Evolutionary conservation across 352 stramenopile genomes (phyloP).

Genomic region (Globisporangium perplexum): DNA sequence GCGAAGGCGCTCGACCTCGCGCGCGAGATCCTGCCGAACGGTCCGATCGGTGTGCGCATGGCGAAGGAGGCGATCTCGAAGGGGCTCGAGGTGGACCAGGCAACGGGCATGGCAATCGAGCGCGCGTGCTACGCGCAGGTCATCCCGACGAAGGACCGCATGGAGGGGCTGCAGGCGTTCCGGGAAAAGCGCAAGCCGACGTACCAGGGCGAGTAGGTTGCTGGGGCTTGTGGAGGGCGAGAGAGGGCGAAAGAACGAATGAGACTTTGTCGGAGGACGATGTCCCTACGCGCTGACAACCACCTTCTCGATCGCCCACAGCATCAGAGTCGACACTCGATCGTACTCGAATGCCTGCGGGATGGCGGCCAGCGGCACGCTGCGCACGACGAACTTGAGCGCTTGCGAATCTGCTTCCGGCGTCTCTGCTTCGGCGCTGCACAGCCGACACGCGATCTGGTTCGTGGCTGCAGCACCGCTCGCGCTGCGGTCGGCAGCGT

Average conservation of each 20-base stretch:
- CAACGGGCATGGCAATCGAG: constrained; percentile 89
- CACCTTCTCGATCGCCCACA: constrained; percentile 36
- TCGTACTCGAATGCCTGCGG: constrained; percentile 41
- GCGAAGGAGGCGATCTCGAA: constrained; percentile 23
- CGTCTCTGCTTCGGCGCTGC: background rate
- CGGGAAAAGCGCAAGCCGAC: constrained; percentile 89
- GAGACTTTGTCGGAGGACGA: too few relatives aligned
- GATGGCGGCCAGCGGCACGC: constrained; percentile 16
- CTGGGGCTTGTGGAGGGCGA: too few relatives aligned
- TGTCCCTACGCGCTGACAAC: constrained; percentile 11
- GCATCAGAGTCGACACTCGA: constrained; percentile 30
- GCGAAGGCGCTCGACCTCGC: constrained; percentile 80
- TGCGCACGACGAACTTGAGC: constrained; percentile 24
- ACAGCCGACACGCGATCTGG: constrained; percentile 23
- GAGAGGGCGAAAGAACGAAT: background rate
- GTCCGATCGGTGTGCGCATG: constrained; percentile 88
- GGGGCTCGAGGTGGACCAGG: constrained; percentile 81
- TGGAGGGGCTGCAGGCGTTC: constrained; percentile 91
- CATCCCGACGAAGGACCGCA: constrained; percentile 88
- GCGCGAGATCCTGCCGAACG: constrained; percentile 88
- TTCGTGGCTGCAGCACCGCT: constrained; percentile 5
- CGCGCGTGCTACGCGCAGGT: constrained; percentile 89
- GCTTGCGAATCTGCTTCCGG: background rate
- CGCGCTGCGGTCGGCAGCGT: constrained; percentile 2
- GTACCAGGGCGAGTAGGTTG: constrained; percentile 26